Evolutionary conservation across 495 filamentous ascomycete genomes (phyloP).

Genomic region (Annulohypoxylon moriforme): DNA sequence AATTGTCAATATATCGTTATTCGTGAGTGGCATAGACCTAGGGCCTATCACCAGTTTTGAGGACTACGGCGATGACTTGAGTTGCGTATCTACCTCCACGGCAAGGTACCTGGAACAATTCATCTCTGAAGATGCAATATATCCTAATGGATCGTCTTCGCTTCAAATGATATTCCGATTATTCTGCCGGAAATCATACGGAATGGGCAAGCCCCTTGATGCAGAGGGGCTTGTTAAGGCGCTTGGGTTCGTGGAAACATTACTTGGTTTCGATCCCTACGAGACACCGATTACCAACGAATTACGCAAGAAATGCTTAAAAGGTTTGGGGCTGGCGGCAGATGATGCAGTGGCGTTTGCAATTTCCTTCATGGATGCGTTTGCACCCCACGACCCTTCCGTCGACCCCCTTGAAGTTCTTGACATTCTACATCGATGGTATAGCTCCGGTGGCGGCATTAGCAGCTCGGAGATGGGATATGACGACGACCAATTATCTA

Average conservation of each 20-base stretch:
- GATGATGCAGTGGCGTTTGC: slow-evolving; percentile 1
- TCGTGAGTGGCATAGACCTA: background rate
- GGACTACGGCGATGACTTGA: slow-evolving; percentile 7
- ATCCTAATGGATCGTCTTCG: background rate
- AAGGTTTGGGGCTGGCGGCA: background rate
- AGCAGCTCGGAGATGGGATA: slow-evolving; percentile 1
- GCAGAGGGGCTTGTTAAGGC: slow-evolving; percentile 1
- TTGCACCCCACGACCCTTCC: background rate
- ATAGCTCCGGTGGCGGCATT: background rate
- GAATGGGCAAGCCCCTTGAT: background rate
- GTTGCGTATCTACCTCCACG: background rate
- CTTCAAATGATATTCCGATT: slow-evolving; percentile 1
- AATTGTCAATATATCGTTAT: background rate
- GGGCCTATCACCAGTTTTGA: background rate
- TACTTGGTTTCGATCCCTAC: slow-evolving; percentile 5
- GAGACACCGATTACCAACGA: background rate
- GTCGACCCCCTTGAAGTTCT: background rate
- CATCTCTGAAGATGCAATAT: background rate
- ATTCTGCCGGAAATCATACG: slow-evolving; percentile 1
- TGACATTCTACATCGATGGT: background rate
- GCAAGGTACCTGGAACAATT: background rate
- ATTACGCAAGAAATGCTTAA: background rate
- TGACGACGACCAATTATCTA: background rate
- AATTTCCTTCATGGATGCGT: background rate
- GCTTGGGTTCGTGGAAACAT: slow-evolving; percentile 5